Evolutionary conservation across 1,284 basidiomycete genomes (phyloP).

Genomic region (Puccinia horiana): DNA sequence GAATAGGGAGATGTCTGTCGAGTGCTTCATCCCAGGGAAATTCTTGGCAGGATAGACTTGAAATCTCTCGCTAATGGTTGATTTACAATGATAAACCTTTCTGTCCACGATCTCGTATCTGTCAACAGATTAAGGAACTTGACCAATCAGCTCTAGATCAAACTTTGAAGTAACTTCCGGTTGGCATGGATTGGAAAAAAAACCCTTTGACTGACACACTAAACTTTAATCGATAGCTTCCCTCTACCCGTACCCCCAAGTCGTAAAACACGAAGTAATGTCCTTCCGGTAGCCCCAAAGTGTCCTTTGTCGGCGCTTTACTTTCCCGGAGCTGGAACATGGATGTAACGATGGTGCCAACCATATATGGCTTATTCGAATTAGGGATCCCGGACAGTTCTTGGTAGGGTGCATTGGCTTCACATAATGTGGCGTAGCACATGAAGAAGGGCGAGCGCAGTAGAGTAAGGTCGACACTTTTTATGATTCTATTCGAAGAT

Average conservation of each 20-base stretch:
- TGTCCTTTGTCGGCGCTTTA: slow-evolving; percentile 64
- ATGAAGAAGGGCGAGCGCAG: slow-evolving; percentile 90
- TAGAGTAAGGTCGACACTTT: slow-evolving; percentile 52
- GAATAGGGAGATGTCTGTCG: background rate
- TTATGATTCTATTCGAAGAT: slow-evolving; percentile 59
- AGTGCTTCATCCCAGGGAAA: slow-evolving; percentile 21
- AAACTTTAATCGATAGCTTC: slow-evolving; percentile 80
- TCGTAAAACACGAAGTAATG: slow-evolving; percentile 59
- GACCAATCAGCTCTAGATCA: background rate
- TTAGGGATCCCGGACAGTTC: slow-evolving; percentile 91
- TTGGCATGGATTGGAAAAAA: background rate
- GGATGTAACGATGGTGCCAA: slow-evolving; percentile 83
- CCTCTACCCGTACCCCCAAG: slow-evolving; percentile 71
- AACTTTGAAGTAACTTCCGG: background rate
- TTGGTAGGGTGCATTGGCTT: slow-evolving; percentile 66
- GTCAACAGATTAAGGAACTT: background rate
- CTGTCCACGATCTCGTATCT: slow-evolving; percentile 32
- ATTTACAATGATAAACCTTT: slow-evolving; percentile 14
- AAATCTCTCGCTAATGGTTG: slow-evolving; percentile 28
- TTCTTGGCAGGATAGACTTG: slow-evolving; percentile 21
- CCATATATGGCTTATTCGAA: slow-evolving; percentile 83
- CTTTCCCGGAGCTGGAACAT: slow-evolving; percentile 89
- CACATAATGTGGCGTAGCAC: slow-evolving; percentile 77
- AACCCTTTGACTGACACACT: slow-evolving; percentile 68
- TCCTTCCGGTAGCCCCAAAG: slow-evolving; percentile 70